Evolutionary conservation across 352 stramenopile genomes (phyloP).

Genomic region (Globisporangium megalacanthum): DNA sequence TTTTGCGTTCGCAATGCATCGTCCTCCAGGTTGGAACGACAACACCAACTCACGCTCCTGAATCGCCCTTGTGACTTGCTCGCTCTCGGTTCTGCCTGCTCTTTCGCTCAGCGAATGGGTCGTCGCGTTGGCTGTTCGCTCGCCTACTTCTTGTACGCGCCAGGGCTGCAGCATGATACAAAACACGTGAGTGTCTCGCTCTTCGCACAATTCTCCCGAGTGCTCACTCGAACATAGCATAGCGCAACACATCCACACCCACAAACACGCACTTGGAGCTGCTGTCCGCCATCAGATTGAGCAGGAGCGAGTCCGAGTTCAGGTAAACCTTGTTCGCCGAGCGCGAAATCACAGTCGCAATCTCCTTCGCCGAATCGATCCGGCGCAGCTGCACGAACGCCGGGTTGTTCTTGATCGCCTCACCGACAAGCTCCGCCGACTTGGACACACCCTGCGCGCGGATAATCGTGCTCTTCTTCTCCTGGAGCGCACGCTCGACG

Average conservation of each 20-base stretch:
- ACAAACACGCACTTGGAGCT: constrained; percentile 36
- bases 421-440: constrained; percentile 96
- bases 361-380: constrained; percentile 98
- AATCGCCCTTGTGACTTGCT: neutral
- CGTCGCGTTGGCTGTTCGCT: too few relatives aligned
- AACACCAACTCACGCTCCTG: too few relatives aligned
- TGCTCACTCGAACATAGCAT: too few relatives aligned
- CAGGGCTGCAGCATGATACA: too few relatives aligned
- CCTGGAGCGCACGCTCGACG: constrained; percentile 97
- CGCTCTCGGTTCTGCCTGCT: neutral
- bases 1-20: too few relatives aligned
- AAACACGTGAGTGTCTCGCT: too few relatives aligned
- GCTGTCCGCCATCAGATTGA: constrained; percentile 92
- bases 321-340: constrained; percentile 98
- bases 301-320: constrained; percentile 95
- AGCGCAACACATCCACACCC: neutral
- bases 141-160: too few relatives aligned
- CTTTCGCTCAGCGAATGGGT: too few relatives aligned
- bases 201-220: too few relatives aligned
- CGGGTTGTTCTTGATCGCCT: constrained; percentile 99
- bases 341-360: constrained; percentile 93
- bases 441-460: constrained; percentile 97
- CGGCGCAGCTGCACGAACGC: constrained; percentile 98
- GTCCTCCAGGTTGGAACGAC: too few relatives aligned
- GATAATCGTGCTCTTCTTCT: constrained; percentile 99